Percentiles rank a stretch among this genome's conserved stretches.
Conservation (phyloP, 2,329 filamentous ascomycete genomes). For the Ophiocordyceps sinensis region DNA sequence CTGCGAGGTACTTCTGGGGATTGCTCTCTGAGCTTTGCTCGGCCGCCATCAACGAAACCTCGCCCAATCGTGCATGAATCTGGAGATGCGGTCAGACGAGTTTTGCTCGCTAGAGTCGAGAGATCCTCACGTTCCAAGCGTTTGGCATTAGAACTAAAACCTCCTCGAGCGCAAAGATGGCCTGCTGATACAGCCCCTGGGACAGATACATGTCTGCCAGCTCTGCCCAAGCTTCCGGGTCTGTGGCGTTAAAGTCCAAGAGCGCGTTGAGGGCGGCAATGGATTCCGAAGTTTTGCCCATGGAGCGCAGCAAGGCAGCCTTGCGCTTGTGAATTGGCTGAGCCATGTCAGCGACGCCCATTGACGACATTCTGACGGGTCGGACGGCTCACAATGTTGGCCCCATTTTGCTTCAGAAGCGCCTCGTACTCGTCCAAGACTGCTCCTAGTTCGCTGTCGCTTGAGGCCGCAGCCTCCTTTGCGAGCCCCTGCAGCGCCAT, state of each 20-base stretch:
- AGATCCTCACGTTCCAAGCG: slow-evolving; percentile 75
- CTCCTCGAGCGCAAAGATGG: slow-evolving; percentile 81
- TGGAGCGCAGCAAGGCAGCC: slow-evolving; percentile 61
- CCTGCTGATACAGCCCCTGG: slow-evolving; percentile 67
- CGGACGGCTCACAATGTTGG: slow-evolving; percentile 54
- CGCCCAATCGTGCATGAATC: slow-evolving; percentile 78
- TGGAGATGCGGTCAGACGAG: slow-evolving; percentile 22
- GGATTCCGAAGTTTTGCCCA: slow-evolving; percentile 58
- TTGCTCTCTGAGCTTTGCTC: slow-evolving; percentile 26
- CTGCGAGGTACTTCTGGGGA: slow-evolving; percentile 40
- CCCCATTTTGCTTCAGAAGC: slow-evolving; percentile 56
- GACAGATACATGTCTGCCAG: slow-evolving; percentile 73
- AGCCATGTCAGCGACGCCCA: slow-evolving; percentile 8
- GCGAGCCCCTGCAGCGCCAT: slow-evolving; percentile 72
- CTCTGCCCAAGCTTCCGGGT: slow-evolving; percentile 89
- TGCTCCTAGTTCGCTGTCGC: slow-evolving; percentile 47
- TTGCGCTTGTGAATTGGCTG: slow-evolving; percentile 76
- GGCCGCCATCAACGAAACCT: slow-evolving; percentile 61
- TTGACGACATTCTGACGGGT: slow-evolving; percentile 1
- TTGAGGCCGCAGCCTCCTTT: slow-evolving; percentile 65
- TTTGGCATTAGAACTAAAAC: slow-evolving; percentile 76
- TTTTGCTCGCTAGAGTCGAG: background rate
- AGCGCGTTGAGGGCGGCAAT: slow-evolving; percentile 60
- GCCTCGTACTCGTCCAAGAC: slow-evolving; percentile 68
- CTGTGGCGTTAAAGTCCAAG: slow-evolving; percentile 72